Conservation (phyloP, 306 rosid species). For the Malus fusca region DNA sequence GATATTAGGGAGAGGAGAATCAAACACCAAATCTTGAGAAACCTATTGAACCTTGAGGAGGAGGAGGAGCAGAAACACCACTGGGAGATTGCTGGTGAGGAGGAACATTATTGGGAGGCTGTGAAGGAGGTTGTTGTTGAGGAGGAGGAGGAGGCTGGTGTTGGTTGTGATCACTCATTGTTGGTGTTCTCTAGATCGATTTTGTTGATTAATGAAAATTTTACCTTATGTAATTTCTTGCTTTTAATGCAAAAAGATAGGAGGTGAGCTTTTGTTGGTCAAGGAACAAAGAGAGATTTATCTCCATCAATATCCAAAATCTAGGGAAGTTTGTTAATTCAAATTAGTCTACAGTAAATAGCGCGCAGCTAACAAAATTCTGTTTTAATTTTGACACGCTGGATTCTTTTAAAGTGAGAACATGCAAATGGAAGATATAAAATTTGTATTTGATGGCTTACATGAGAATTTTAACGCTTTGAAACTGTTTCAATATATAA, state of each 20-base stretch:
- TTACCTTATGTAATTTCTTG: neutral
- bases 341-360: neutral
- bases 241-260: neutral
- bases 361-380: neutral
- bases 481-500: too few species aligned
- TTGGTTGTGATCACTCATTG: slow-evolving; percentile 66
- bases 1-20: neutral
- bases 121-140: slow-evolving; percentile 7
- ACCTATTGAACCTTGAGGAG: slow-evolving; percentile 49
- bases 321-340: neutral
- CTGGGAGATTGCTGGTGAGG: neutral
- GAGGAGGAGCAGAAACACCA: slow-evolving; percentile 12
- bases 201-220: neutral
- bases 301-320: neutral
- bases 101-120: slow-evolving; percentile 67
- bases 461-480: too few species aligned
- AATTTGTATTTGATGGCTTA: too few species aligned
- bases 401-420: neutral
- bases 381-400: neutral
- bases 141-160: slow-evolving; percentile 35
- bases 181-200: neutral
- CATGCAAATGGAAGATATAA: neutral
- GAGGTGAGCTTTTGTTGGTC: neutral
- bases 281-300: neutral
- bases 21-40: too few species aligned